Percentiles rank a stretch among this genome's conserved stretches.
Conservation (phyloP, 2,329 filamentous ascomycete species). For the Fusarium hostae region DNA sequence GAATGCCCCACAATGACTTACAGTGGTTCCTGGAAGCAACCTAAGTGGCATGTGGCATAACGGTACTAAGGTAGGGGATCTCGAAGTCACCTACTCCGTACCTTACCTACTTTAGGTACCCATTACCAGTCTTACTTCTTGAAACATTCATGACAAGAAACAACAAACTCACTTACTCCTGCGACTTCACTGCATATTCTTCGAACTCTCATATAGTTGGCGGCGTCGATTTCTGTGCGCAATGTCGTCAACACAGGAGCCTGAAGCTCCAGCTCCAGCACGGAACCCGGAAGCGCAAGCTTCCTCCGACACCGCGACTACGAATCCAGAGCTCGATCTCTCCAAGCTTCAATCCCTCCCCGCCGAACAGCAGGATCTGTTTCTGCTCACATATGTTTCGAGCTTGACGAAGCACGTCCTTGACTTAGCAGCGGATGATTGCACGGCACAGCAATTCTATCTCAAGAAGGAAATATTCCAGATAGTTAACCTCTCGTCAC, state of each 20-base stretch:
- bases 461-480: slow-evolving; percentile 96
- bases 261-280: slow-evolving; percentile 50
- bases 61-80: slow-evolving; percentile 16
- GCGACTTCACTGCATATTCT: slow-evolving; percentile 12
- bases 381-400: slow-evolving; percentile 88
- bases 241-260: slow-evolving; percentile 54
- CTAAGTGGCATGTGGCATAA: slow-evolving; percentile 42
- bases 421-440: slow-evolving; percentile 78
- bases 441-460: slow-evolving; percentile 88
- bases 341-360: slow-evolving; percentile 89
- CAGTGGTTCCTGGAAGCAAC: slow-evolving; percentile 24
- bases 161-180: slow-evolving; percentile 16
- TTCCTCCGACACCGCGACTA: slow-evolving; percentile 54
- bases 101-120: background rate
- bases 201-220: slow-evolving; percentile 29
- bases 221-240: slow-evolving; percentile 30
- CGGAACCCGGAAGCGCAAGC: slow-evolving; percentile 46
- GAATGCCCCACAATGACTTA: slow-evolving; percentile 29
- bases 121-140: slow-evolving; percentile 26
- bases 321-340: slow-evolving; percentile 85
- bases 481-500: slow-evolving; percentile 86
- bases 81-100: slow-evolving; percentile 25
- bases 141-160: slow-evolving; percentile 20
- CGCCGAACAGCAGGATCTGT: slow-evolving; percentile 94
- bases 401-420: slow-evolving; percentile 84